Evolutionary conservation across 2,329 filamentous ascomycete species (phyloP), one percentile per base, ranked within the genome.

Genomic region (Fusarium sp.): DNA sequence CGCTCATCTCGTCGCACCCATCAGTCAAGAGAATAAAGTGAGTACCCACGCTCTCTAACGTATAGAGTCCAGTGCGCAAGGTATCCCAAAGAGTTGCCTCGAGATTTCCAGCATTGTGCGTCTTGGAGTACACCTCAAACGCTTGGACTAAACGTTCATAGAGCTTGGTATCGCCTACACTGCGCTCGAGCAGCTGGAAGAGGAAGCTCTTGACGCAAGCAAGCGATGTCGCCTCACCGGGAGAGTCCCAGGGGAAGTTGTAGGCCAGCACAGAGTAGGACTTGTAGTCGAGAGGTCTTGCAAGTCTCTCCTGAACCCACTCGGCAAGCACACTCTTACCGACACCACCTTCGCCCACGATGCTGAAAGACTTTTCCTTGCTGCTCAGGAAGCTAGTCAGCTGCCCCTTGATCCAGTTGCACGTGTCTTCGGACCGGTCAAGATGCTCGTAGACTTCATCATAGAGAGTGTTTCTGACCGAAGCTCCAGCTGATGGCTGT

Each of bases 231-330:
- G 73, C 70, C 9, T 73, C 70, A 4, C 69, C 66, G 1, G 68
- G 65, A 2, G 70, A 71, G 31, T 78, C 75, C 33, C 61, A 72
- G 2, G 71, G 71, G 51, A 78, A 78, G 21, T 71, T 73, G 63
- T 76, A 78, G 0, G 70, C 66, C 11, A 79, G 61, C 0, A 76
- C 74, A 6, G 70, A 68, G 37, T 76, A 76, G 3, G 72, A 73
- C 10, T 61, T 66, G 57, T 73, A 69, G 43, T 75, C 67, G 4
- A 78, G 61, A 2, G 76, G 76, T 8, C 75, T 71, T 15, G 77
- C 72, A 13, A 79, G 71, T 10, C 76, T 69, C 50, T 79, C 76
- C 29, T 75, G 70, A 32, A 77, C 73, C 76, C 76, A 79, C 11
- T 72, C 71, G 4, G 75, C 72, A n/a, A 78, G 71, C 13, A 75